Base-by-base conservation (phyloP, 2,329 filamentous ascomycete species). In the Fusarium penzigii region DNA sequence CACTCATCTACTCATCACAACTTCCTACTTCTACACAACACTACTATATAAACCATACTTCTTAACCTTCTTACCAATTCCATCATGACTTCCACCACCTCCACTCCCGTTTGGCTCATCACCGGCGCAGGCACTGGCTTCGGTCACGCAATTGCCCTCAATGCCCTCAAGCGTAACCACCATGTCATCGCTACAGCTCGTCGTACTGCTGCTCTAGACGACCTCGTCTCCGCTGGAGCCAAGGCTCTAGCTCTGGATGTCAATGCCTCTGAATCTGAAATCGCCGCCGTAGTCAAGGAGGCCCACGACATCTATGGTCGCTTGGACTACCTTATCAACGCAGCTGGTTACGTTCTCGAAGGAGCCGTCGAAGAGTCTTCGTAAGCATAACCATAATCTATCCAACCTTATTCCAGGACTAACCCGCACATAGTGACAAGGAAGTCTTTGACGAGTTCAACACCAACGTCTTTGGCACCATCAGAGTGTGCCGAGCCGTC, bases 401-500 rank as follows among this genome's bases (percentile, higher is more conserved):
- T 14, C 16, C 17, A 16, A 6, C 6, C 16, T 11, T 29, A 29
- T 16, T 10, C 5, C 13, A 9, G 16, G 8, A 16, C 29, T 48
- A n/a, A 49, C 20, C 11, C 14, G n/a, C 12, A 3, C 20, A 25
- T 10, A 66, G 61, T 47, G 52, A 60, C 25, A 59, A 66, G 20
- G 69, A 72, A 48, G 62, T 68, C 29, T 62, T 61, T 11, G 67
- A 66, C 25, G 56, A 67, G 10, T 78, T 76, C 64, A 70, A 75
- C 56, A 77, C 76, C 44, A 81, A 82, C 57, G 74, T 81, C 42
- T 75, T 80, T 46, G 78, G 77, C 20, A 67, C 71, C 25, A 60
- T 78, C 38, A 78, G 76, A 46, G 65, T 79, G 17, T 71, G 70
- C 17, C 73, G 75, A 29, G 75, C 77, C 5, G 68, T 76, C 9